Conservation (phyloP, 352 stramenopile species). For the Blastocystis sp. region DNA sequence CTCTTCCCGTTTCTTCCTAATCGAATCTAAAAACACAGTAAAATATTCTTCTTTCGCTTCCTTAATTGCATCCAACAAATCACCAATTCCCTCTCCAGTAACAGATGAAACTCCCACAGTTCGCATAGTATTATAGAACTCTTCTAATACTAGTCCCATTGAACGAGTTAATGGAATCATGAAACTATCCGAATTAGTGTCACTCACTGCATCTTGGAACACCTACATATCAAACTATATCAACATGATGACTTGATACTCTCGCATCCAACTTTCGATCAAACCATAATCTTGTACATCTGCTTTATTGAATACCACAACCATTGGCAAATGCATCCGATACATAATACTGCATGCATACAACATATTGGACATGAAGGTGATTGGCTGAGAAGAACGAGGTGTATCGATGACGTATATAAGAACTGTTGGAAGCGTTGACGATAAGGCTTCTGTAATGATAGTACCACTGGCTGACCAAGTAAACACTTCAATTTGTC, state of each 20-base stretch:
- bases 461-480: constrained; percentile 95
- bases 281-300: constrained; percentile 87
- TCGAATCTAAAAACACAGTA: background rate
- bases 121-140: constrained; percentile 84
- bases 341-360: constrained; percentile 87
- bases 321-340: constrained; percentile 88
- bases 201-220: constrained; percentile 82
- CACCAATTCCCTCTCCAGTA: constrained; percentile 85
- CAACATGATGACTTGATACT: constrained; percentile 75
- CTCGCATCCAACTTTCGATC: constrained; percentile 92
- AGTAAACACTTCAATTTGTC: constrained; percentile 99
- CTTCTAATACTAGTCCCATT: constrained; percentile 77
- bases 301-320: constrained; percentile 96
- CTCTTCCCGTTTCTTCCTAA: background rate
- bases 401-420: constrained; percentile 96
- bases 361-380: constrained; percentile 99
- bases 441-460: constrained; percentile 90
- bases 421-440: constrained; percentile 89
- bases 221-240: constrained; percentile 67
- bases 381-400: constrained; percentile 86
- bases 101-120: constrained; percentile 85
- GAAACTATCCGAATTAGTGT: constrained; percentile 78
- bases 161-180: constrained; percentile 78
- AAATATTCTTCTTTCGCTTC: constrained; percentile 74
- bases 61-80: constrained; percentile 83